These are phyloP conservation scores for Auriscalpium vulgare DNA, from an alignment of 768 basidiomycete species.

Conservation along the genomic window DNA sequence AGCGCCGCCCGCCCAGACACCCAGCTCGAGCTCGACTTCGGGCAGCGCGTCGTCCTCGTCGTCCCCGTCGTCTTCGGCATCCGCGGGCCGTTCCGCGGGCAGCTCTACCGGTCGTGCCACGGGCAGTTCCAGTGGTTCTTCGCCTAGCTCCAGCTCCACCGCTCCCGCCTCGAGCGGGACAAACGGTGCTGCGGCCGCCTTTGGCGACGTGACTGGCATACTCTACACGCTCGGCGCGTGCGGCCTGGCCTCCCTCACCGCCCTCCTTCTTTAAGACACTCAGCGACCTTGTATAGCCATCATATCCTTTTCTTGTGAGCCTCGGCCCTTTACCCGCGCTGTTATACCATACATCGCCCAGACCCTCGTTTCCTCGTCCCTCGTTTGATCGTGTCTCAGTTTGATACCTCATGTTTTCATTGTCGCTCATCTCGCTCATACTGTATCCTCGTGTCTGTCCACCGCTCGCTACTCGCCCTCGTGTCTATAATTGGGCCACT, in stretches of 20 bases:
- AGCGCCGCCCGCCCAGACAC: background rate
- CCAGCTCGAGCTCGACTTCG: conserved; percentile 1
- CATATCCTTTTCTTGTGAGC: no score
- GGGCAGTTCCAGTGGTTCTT: background rate
- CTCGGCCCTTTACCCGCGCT: no score
- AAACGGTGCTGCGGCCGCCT: background rate
- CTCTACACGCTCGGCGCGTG: conserved; percentile 1
- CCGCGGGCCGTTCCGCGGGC: no score
- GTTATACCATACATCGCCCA: no score
- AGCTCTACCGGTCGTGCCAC: background rate
- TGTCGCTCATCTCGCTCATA: no score
- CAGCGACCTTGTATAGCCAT: no score
- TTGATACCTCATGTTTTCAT: no score
- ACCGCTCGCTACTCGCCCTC: no score
- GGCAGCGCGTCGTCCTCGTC: background rate
- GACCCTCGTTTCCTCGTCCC: no score
- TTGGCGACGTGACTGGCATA: background rate
- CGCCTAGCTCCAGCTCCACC: background rate
- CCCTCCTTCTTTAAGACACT: conserved; percentile 5
- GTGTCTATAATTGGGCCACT: no score
- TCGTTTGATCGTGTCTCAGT: no score
- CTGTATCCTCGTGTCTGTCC: no score
- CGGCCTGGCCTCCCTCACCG: background rate
- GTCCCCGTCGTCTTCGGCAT: background rate
- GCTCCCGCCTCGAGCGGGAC: background rate